Evolutionary conservation across 2,329 filamentous ascomycete species (phyloP).

Genomic region (Akanthomyces uredinophilus): DNA sequence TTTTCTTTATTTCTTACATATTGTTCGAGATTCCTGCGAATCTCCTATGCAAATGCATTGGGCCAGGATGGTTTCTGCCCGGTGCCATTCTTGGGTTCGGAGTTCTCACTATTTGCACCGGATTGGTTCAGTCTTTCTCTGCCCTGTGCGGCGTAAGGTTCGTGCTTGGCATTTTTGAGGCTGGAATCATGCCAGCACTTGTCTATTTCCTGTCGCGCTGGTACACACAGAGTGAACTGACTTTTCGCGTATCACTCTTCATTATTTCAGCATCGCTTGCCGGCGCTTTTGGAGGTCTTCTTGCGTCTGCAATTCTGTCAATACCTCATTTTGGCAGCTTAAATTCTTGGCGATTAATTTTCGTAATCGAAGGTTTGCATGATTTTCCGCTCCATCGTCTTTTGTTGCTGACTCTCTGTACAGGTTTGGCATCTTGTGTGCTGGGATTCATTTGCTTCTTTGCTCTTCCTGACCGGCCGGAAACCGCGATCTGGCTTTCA

Average conservation of each 20-base stretch:
- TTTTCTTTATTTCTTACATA: slow-evolving; percentile 63
- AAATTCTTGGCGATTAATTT: slow-evolving; percentile 63
- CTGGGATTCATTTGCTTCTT: slow-evolving; percentile 54
- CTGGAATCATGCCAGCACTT: slow-evolving; percentile 60
- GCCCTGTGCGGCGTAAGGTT: slow-evolving; percentile 52
- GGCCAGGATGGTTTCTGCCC: slow-evolving; percentile 62
- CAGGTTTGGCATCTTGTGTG: slow-evolving; percentile 47
- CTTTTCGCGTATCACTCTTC: slow-evolving; percentile 58
- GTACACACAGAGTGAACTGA: slow-evolving; percentile 58
- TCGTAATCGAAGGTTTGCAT: slow-evolving; percentile 53
- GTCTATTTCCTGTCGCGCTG: slow-evolving; percentile 61
- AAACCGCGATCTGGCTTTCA: slow-evolving; percentile 59
- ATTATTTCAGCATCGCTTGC: slow-evolving; percentile 62
- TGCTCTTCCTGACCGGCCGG: slow-evolving; percentile 61
- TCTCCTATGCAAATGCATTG: slow-evolving; percentile 57
- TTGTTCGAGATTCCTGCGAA: slow-evolving; percentile 60
- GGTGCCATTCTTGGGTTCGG: slow-evolving; percentile 53
- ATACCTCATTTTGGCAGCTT: slow-evolving; percentile 52
- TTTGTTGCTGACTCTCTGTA: not conserved
- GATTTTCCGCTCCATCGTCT: too few relatives aligned
- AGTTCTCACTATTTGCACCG: slow-evolving; percentile 54
- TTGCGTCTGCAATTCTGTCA: slow-evolving; percentile 57
- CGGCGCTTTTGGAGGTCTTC: slow-evolving; percentile 61
- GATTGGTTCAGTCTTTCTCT: slow-evolving; percentile 49
- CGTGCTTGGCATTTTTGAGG: slow-evolving; percentile 56